Evolutionary conservation across 805 yeast species (phyloP).

Genomic region (Candida gorgasii): DNA sequence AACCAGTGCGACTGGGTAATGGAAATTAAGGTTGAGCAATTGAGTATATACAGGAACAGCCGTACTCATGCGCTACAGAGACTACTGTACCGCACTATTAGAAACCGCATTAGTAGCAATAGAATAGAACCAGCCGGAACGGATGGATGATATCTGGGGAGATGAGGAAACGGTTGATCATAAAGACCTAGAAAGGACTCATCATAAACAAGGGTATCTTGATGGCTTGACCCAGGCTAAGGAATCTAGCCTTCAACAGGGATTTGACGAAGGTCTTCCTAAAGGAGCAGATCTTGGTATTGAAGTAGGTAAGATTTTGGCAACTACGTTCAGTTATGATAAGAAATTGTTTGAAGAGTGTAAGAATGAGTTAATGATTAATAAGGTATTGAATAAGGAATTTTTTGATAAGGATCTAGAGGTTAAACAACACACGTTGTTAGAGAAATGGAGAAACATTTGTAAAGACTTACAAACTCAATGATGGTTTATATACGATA

Average conservation of each 20-base stretch:
- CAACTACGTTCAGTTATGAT: constrained; percentile 29
- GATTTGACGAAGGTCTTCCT: constrained; percentile 81
- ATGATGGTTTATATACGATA: background rate
- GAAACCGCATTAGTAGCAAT: constrained; percentile 2
- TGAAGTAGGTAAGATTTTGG: constrained; percentile 63
- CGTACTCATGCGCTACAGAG: too few species aligned
- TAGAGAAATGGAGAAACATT: constrained; percentile 46
- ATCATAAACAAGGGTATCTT: constrained; percentile 77
- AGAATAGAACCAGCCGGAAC: background rate
- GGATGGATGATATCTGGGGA: constrained; percentile 31
- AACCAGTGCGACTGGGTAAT: background rate
- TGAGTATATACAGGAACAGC: constrained; percentile 7
- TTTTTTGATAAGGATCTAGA: constrained; percentile 56
- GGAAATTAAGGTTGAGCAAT: too few species aligned
- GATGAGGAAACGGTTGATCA: constrained; percentile 22
- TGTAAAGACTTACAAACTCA: background rate
- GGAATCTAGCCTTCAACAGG: constrained; percentile 69
- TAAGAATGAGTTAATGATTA: constrained; percentile 54
- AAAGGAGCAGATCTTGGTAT: constrained; percentile 72
- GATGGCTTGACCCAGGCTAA: constrained; percentile 75
- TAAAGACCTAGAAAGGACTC: constrained; percentile 50
- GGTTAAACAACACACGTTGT: constrained; percentile 30
- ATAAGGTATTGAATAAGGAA: constrained; percentile 53
- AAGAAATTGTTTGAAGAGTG: constrained; percentile 36
- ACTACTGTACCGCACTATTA: too few species aligned